Evolutionary conservation across 306 rosid species (phyloP).

Genomic region (Castanopsis chinensis): DNA sequence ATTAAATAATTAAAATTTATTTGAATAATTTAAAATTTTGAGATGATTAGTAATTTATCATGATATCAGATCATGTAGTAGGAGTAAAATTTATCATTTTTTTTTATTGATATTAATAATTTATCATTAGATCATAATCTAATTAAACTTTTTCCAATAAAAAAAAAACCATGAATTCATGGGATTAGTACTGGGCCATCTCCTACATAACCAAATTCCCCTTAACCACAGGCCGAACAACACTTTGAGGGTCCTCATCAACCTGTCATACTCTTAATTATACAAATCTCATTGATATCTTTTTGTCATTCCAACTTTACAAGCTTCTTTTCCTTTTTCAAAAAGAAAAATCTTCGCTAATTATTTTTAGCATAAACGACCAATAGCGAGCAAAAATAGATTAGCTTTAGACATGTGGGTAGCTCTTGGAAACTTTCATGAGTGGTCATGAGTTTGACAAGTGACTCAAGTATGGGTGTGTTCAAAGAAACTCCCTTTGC

Average conservation of each 20-base stretch:
- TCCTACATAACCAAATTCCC: constrained; percentile 23
- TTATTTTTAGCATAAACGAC: constrained; percentile 33
- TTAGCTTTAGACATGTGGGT: constrained; percentile 34
- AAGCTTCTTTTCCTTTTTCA: neutral
- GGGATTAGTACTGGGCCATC: constrained; percentile 28
- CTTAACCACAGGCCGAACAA: constrained; percentile 20
- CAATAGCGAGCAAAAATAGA: constrained; percentile 36
- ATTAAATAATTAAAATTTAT: too few species aligned
- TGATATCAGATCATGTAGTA: too few species aligned
- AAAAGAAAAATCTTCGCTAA: neutral
- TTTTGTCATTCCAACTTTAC: constrained; percentile 30
- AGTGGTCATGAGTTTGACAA: constrained; percentile 46
- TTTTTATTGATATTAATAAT: too few species aligned
- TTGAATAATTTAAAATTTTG: too few species aligned
- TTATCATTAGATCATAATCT: constrained; percentile 7
- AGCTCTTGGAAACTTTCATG: constrained; percentile 34
- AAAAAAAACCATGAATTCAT: constrained; percentile 8
- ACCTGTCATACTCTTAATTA: constrained; percentile 33
- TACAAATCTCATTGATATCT: constrained; percentile 31
- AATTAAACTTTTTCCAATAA: constrained; percentile 14
- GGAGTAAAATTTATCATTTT: too few species aligned
- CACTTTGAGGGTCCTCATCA: constrained; percentile 25
- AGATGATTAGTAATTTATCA: too few species aligned
- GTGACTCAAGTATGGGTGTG: constrained; percentile 21
- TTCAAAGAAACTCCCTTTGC: constrained; percentile 13